Evolutionary conservation across 106 monocot genomes (phyloP).

Genomic region (Acorus calamus): DNA sequence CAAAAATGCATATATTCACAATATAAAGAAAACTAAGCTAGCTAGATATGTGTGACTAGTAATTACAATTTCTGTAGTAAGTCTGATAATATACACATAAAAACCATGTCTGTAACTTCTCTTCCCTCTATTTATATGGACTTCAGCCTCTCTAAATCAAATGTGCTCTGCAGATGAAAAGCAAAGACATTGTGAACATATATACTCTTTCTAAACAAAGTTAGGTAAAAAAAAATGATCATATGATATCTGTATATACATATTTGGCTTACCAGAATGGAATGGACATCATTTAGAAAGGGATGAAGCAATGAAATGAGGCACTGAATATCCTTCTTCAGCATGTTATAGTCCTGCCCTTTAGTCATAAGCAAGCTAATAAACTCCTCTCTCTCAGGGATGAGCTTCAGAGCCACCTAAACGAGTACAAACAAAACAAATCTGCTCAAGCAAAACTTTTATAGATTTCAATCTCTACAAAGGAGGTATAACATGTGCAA

Average conservation of each 20-base stretch:
- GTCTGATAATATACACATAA: too few species aligned
- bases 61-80: too few species aligned
- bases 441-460: too few species aligned
- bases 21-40: too few species aligned
- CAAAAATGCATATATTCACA: too few species aligned
- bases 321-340: constrained; percentile 37
- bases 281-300: constrained; percentile 43
- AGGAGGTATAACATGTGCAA: too few species aligned
- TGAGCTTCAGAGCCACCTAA: constrained; percentile 65
- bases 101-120: too few species aligned
- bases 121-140: too few species aligned
- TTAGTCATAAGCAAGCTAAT: constrained; percentile 35
- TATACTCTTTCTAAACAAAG: not conserved
- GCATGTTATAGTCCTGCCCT: constrained; percentile 28
- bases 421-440: too few species aligned
- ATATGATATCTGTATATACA: not conserved
- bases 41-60: too few species aligned
- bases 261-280: constrained; percentile 31
- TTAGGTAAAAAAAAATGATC: not conserved
- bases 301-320: constrained; percentile 33
- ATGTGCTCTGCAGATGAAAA: constrained; percentile 30
- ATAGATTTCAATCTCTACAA: too few species aligned
- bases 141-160: not conserved
- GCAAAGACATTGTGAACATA: not conserved
- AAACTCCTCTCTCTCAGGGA: constrained; percentile 58